These are phyloP conservation scores for Colletotrichum sp. DNA, from an alignment of 2,329 filamentous ascomycete genomes.

Conservation along the genomic window DNA sequence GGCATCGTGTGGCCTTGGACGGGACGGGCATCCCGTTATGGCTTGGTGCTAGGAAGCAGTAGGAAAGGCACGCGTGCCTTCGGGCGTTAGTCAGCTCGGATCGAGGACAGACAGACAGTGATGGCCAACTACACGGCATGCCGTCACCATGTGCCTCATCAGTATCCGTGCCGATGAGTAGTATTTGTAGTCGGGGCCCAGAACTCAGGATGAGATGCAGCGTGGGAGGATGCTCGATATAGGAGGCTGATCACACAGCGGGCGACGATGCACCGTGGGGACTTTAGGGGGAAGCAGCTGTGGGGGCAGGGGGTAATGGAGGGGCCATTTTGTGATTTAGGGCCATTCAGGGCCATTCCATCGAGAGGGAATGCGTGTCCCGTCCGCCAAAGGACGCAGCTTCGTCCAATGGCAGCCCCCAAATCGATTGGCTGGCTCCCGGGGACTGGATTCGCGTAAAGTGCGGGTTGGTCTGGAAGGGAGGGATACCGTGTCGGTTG, in stretches of 20 bases:
- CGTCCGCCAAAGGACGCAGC: neutral
- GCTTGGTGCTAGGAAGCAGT: neutral
- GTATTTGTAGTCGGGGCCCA: neutral
- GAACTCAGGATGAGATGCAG: neutral
- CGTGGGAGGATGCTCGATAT: neutral
- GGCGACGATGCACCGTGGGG: slow-evolving; percentile 6
- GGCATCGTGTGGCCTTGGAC: neutral
- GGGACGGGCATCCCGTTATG: neutral
- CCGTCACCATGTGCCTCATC: neutral
- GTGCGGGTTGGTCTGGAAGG: slow-evolving; percentile 14
- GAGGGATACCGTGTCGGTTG: slow-evolving; percentile 18
- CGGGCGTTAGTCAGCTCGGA: neutral
- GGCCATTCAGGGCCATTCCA: slow-evolving; percentile 9
- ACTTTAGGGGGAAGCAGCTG: slow-evolving; percentile 10
- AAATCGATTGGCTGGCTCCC: neutral
- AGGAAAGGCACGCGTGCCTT: neutral
- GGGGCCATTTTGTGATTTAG: neutral
- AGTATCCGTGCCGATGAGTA: neutral
- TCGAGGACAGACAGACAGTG: neutral
- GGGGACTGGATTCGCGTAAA: slow-evolving; percentile 14
- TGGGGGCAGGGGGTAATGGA: slow-evolving; percentile 10
- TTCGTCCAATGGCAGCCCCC: neutral
- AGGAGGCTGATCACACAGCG: neutral
- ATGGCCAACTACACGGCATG: neutral
- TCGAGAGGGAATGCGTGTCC: slow-evolving; percentile 8